Conservation (phyloP, 2,329 filamentous ascomycete species). For the Dactylellina haptotyla region DNA sequence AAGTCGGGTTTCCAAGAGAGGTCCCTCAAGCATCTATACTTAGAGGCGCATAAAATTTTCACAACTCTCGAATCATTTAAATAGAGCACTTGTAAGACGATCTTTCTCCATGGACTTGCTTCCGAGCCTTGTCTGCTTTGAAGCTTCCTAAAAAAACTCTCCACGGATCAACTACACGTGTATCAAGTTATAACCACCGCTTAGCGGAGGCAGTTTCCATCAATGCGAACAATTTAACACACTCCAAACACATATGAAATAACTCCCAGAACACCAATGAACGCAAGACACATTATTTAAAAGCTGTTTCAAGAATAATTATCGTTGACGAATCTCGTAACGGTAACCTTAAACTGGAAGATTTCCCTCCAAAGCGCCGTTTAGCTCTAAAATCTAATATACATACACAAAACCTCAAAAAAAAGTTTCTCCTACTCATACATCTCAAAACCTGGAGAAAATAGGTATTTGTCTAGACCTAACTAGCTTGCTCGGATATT, state of each 20-base stretch:
- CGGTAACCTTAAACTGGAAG: not conserved
- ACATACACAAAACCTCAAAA: not conserved
- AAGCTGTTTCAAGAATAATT: too few species aligned
- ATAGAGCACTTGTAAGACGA: not conserved
- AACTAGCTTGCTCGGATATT: not conserved
- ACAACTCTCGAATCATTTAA: not conserved
- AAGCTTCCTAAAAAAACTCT: not conserved
- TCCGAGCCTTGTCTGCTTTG: too few species aligned
- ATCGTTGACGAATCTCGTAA: not conserved
- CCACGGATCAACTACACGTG: not conserved
- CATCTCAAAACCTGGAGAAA: not conserved
- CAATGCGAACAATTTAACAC: not conserved
- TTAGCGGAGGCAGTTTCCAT: slow-evolving; percentile 34
- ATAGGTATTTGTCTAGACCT: too few species aligned
- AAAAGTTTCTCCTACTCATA: slow-evolving; percentile 18
- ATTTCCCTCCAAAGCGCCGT: not conserved
- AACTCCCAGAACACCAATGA: not conserved
- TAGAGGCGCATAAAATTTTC: not conserved
- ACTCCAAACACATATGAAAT: slow-evolving; percentile 1
- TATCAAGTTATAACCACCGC: slow-evolving; percentile 31
- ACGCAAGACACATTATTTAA: too few species aligned
- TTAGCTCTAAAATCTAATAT: slow-evolving; percentile 7
- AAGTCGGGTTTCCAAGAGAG: too few species aligned
- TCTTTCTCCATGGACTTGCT: not conserved
- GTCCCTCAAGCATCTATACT: not conserved